Conservation (phyloP, 345 rosid species). For the Leavenworthia alabamica region DNA sequence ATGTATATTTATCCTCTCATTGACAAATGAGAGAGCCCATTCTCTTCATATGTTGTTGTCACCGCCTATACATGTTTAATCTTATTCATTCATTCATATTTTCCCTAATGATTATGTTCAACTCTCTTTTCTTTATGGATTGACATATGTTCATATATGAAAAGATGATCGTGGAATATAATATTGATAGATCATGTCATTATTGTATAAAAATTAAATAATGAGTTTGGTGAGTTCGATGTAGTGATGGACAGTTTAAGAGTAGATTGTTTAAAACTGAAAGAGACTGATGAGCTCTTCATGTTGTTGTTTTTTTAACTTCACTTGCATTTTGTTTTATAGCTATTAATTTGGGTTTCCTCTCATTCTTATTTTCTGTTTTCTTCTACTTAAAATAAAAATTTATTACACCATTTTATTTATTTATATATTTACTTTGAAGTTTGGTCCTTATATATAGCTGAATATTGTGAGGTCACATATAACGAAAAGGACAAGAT, state of each 20-base stretch:
- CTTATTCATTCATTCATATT: constrained; percentile 1
- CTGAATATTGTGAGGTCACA: constrained; percentile 35
- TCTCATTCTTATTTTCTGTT: constrained; percentile 26
- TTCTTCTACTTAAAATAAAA: constrained; percentile 21
- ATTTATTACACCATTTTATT: constrained; percentile 10
- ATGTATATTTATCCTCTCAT: constrained; percentile 10
- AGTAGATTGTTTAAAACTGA: constrained; percentile 20
- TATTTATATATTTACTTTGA: constrained; percentile 18
- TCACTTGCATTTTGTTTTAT: constrained; percentile 33
- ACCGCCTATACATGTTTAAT: neutral
- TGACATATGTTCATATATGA: neutral
- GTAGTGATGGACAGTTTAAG: constrained; percentile 20
- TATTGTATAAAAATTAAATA: neutral
- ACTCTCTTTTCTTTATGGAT: neutral
- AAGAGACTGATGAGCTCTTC: constrained; percentile 32
- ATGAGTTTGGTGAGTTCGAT: constrained; percentile 21
- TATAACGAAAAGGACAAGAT: constrained; percentile 33
- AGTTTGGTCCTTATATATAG: constrained; percentile 25
- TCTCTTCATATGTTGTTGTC: constrained; percentile 26
- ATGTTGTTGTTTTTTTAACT: constrained; percentile 34
- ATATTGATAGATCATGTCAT: neutral
- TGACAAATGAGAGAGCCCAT: constrained; percentile 23
- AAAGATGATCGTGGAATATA: neutral
- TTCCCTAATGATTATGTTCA: neutral
- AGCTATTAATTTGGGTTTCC: constrained; percentile 25